Conservation (phyloP, 495 filamentous ascomycete genomes). For the Annulohypoxylon moriforme region DNA sequence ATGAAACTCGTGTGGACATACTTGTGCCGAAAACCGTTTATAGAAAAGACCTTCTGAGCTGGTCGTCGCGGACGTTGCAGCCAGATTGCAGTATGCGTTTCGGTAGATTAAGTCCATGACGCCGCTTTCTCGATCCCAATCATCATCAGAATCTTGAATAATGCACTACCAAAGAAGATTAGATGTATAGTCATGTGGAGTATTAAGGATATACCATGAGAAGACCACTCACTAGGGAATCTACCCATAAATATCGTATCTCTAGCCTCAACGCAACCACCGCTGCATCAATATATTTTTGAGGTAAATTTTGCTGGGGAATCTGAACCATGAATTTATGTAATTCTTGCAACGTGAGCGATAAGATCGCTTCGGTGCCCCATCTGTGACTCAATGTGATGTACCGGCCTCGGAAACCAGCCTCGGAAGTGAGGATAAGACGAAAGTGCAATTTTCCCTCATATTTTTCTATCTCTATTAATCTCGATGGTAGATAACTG, state of each 20-base stretch:
- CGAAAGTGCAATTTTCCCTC: background rate
- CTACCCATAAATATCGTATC: constrained; percentile 10
- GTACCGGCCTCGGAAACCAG: background rate
- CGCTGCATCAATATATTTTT: constrained; percentile 13
- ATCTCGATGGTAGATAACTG: background rate
- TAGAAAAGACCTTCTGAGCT: constrained; percentile 9
- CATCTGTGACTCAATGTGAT: constrained; percentile 14
- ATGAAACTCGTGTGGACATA: background rate
- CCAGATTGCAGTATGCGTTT: constrained; percentile 9
- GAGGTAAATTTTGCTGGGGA: background rate
- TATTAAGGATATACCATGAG: background rate
- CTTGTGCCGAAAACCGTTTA: background rate
- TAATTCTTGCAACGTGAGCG: background rate
- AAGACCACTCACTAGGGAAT: background rate
- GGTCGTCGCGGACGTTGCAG: constrained; percentile 3
- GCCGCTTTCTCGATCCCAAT: constrained; percentile 8
- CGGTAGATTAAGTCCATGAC: constrained; percentile 1
- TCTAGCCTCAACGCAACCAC: background rate
- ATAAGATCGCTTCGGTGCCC: background rate
- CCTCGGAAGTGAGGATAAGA: background rate
- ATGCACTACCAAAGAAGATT: background rate
- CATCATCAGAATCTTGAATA: constrained; percentile 6
- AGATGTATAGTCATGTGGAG: background rate
- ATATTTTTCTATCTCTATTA: constrained; percentile 6
- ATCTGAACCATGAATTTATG: background rate